Evolutionary conservation across 2,329 filamentous ascomycete genomes (phyloP).

Genomic region (Teratosphaeria zuluensis): DNA sequence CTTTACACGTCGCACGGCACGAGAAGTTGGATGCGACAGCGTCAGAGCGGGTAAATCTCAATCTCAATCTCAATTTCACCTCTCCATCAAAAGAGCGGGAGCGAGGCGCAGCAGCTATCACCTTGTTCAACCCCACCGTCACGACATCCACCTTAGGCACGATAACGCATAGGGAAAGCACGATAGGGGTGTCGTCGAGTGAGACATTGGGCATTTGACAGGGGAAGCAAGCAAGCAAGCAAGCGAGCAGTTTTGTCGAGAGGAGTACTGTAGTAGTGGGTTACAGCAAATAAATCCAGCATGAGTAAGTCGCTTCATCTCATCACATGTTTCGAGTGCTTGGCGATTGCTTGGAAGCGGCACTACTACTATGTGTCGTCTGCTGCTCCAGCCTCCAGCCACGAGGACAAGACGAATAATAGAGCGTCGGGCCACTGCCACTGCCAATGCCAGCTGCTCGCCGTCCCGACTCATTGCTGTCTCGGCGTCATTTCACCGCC

Average conservation of each 20-base stretch:
- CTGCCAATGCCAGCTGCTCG: background rate
- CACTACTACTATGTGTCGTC: background rate
- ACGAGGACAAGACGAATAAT: slow-evolving; percentile 1
- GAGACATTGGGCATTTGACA: too few species aligned
- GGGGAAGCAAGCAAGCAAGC: too few species aligned
- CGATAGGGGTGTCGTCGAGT: too few species aligned
- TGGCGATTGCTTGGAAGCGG: background rate
- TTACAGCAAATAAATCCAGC: background rate
- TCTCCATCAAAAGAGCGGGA: background rate
- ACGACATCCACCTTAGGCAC: too few species aligned
- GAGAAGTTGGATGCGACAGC: background rate
- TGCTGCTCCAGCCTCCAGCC: background rate
- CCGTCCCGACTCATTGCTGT: background rate
- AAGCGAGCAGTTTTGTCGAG: too few species aligned
- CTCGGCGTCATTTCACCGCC: background rate
- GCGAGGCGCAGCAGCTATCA: background rate
- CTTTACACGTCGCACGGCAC: background rate
- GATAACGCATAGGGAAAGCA: too few species aligned
- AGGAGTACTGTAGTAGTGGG: too few species aligned
- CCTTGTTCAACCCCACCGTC: too few species aligned
- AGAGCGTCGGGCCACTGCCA: background rate
- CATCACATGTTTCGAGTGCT: background rate
- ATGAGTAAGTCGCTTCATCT: background rate
- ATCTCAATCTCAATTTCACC: too few species aligned
- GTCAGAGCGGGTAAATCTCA: background rate